phyloP scores from a whole-genome alignment of 2,329 filamentous ascomycete species.

The Ascochyta lentis region DNA sequence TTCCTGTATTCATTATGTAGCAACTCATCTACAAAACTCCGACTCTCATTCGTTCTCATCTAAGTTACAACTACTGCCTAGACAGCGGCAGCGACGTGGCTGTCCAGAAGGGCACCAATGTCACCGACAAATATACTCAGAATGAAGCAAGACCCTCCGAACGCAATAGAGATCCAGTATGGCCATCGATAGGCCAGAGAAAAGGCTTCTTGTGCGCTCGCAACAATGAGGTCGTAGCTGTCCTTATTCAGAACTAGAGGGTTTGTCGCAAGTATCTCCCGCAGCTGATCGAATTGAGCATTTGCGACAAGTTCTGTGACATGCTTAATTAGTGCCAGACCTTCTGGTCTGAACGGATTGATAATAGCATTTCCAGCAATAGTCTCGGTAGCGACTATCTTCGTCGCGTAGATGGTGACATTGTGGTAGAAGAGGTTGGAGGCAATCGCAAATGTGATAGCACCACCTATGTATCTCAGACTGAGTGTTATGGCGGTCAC shows the following conservation, averaged over 20 bases:
- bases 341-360: conserved; percentile 46
- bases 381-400: conserved; percentile 44
- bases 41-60: too few species aligned
- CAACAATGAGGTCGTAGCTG: conserved; percentile 52
- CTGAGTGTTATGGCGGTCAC: conserved; percentile 71
- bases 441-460: conserved; percentile 66
- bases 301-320: conserved; percentile 51
- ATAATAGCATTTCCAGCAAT: conserved; percentile 59
- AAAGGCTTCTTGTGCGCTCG: conserved; percentile 63
- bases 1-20: too few species aligned
- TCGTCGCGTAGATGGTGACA: conserved; percentile 28
- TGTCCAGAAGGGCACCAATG: conserved; percentile 50
- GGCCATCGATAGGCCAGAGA: conserved; percentile 66
- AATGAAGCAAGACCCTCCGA: conserved; percentile 64
- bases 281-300: conserved; percentile 44
- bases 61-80: neutral
- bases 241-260: conserved; percentile 54
- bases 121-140: conserved; percentile 65
- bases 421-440: conserved; percentile 45
- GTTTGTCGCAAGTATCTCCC: conserved; percentile 55
- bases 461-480: conserved; percentile 72
- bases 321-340: conserved; percentile 57
- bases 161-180: conserved; percentile 68
- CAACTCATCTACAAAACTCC: too few species aligned
- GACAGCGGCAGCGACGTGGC: conserved; percentile 21